Evolutionary conservation across 2,329 filamentous ascomycete genomes (phyloP).

Genomic region (Aphanocladium album): DNA sequence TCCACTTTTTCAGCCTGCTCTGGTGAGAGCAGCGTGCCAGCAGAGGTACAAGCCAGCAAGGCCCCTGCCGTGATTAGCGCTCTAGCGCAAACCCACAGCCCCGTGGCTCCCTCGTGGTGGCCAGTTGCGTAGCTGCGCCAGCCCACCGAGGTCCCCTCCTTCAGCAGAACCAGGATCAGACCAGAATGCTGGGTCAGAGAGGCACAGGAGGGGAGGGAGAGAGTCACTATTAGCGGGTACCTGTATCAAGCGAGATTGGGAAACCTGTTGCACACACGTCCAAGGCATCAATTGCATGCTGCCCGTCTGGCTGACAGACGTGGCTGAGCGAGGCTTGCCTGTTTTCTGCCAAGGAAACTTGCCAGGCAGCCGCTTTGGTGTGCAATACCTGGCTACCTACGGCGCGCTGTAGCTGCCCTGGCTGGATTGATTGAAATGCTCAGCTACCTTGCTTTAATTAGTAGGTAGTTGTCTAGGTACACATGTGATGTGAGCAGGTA

Average conservation of each 20-base stretch:
- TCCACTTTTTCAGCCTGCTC: neutral
- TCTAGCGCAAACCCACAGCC: neutral
- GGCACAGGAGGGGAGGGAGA: neutral
- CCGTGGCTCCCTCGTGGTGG: neutral
- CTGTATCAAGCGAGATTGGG: too few species aligned
- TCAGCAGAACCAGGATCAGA: conserved; percentile 10
- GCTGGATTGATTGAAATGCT: too few species aligned
- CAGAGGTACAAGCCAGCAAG: neutral
- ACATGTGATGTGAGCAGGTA: neutral
- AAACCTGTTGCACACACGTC: neutral
- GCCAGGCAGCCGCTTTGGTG: neutral
- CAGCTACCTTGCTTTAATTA: neutral
- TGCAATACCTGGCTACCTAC: too few species aligned
- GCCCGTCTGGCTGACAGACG: neutral
- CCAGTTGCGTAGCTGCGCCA: neutral
- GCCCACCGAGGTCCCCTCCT: neutral
- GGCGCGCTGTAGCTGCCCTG: too few species aligned
- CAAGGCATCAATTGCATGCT: too few species aligned
- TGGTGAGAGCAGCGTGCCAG: too few species aligned
- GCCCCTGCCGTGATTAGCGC: conserved; percentile 1
- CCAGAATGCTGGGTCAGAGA: neutral
- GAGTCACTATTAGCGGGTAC: neutral
- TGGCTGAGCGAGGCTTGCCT: neutral
- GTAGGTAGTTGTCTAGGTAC: neutral
- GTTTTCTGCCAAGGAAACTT: neutral